A percentile compares a stretch with the other conserved stretches of the same genome.
Evolutionary conservation across 495 filamentous ascomycete species (phyloP).

Genomic region (Mycothermus thermophilus): DNA sequence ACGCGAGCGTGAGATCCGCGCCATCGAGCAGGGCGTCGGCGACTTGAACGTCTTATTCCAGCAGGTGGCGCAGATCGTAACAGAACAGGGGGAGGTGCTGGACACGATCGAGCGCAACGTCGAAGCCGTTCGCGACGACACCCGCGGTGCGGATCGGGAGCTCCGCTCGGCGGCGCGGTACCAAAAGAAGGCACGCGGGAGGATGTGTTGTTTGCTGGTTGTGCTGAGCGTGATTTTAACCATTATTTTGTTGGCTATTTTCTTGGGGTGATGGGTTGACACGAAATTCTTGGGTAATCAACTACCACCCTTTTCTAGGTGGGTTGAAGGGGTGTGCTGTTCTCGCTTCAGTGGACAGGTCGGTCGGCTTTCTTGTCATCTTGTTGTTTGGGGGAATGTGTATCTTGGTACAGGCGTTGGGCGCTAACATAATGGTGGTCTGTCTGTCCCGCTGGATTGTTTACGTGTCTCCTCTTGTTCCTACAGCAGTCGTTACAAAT

Average conservation of each 20-base stretch:
- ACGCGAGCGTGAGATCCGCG: constrained; percentile 88
- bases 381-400: too few relatives aligned
- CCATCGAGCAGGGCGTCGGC: constrained; percentile 90
- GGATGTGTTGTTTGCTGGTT: constrained; percentile 83
- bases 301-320: too few relatives aligned
- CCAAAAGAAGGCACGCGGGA: constrained; percentile 85
- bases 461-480: too few relatives aligned
- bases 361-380: too few relatives aligned
- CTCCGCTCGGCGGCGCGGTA: constrained; percentile 69
- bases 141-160: constrained; percentile 72
- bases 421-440: too few relatives aligned
- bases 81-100: constrained; percentile 79
- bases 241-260: constrained; percentile 76
- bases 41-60: constrained; percentile 94
- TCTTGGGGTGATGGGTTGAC: constrained; percentile 47
- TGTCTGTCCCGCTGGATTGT: too few relatives aligned
- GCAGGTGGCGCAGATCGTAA: constrained; percentile 91
- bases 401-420: too few relatives aligned
- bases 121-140: constrained; percentile 61
- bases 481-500: too few relatives aligned
- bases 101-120: constrained; percentile 85
- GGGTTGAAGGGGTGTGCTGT: too few relatives aligned
- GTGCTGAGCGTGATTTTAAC: constrained; percentile 78
- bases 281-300: too few relatives aligned
- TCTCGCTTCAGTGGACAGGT: too few relatives aligned